Percentiles rank a stretch among this genome's conserved stretches.
Evolutionary conservation across 768 basidiomycete species (phyloP).

Genomic region (Russula earlei): DNA sequence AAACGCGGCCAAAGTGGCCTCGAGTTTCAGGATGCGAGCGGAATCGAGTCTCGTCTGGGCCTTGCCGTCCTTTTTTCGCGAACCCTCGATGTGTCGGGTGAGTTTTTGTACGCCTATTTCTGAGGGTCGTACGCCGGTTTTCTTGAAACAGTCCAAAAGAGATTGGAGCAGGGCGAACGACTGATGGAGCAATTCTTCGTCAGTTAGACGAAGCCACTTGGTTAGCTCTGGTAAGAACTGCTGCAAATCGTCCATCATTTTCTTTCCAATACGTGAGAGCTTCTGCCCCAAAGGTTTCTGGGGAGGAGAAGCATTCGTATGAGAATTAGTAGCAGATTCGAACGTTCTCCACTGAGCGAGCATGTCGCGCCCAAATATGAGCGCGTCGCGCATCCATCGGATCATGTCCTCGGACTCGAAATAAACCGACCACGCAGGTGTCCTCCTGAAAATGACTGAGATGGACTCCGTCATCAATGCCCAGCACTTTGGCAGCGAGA

Average conservation of each 20-base stretch:
- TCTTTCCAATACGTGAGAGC: conserved; percentile 51
- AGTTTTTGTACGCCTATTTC: conserved; percentile 55
- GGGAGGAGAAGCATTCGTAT: conserved; percentile 23
- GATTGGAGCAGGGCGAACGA: conserved; percentile 76
- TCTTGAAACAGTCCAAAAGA: conserved; percentile 67
- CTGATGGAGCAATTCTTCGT: conserved; percentile 84
- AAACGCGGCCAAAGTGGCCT: conserved; percentile 57
- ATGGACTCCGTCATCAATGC: conserved; percentile 69
- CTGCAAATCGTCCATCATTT: conserved; percentile 73
- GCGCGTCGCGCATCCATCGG: conserved; percentile 96
- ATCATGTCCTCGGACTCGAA: conserved; percentile 82
- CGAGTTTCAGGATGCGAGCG: conserved; percentile 53
- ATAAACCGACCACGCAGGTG: conserved; percentile 71
- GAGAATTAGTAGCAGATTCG: conserved; percentile 51
- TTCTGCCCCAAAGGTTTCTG: conserved; percentile 27
- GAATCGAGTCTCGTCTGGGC: conserved; percentile 47
- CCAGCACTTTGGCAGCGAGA: conserved; percentile 69
- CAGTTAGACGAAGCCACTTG: conserved; percentile 87
- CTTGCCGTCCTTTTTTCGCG: conserved; percentile 40
- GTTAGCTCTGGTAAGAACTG: conserved; percentile 70
- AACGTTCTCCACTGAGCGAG: conserved; percentile 72
- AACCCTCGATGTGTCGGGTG: conserved; percentile 51
- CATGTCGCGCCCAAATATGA: conserved; percentile 87
- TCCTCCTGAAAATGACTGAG: conserved; percentile 75
- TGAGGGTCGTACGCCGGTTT: conserved; percentile 46